Base-by-base conservation (phyloP, 2,329 filamentous ascomycete species). In the Neofusicoccum parvum region DNA sequence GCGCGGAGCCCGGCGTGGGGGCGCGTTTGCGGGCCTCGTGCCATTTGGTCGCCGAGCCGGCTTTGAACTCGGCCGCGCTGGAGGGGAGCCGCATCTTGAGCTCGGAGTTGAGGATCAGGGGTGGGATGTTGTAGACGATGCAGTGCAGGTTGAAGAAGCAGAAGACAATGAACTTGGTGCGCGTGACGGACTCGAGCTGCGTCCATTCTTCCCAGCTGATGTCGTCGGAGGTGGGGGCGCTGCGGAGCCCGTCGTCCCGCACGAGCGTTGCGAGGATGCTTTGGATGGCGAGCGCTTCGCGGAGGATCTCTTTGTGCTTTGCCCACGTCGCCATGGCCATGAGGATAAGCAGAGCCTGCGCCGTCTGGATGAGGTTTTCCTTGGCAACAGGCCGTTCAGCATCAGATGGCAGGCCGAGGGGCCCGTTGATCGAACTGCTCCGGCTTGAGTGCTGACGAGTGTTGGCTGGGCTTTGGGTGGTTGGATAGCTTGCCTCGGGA, bases 281-380 rank as follows among this genome's bases (percentile, higher is more conserved):
- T 69, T 86, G 84, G 45, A 87, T 81, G 1, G 83, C 83, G 32
- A 87, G 78, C 11, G 85, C 85, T 71, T 87, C 85, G 62, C 83
- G 80, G n/a, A 86, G 73, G 10, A 87, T 79, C 62, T 85, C 83
- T 17, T 81, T 82, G 67, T 87, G 86, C 69, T 83, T 82, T 62
- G 85, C 84, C 86, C 86, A 88, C 0, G 85, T 87, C 12, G 85
- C 85, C 72, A 86, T 83, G 0, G 85, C 85, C 65, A 86, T 87
- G n/a, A 87, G 80, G 1, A 90, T 73, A 0, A 90, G 75, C 1
- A 90, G 80, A 3, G 87, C 85, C 70, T 90, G 88, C 2, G 89
- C 88, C 0, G 87, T 90, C 72, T 90, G 87, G 50, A 90, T 89
- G 1, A 77, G 71, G 59, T 76, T 72, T 56, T 74, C 72, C 27